A percentile compares a stretch with the other conserved stretches of the same genome.
Conservation (phyloP, 208 protist species). For the Leishmania guyanensis region DNA sequence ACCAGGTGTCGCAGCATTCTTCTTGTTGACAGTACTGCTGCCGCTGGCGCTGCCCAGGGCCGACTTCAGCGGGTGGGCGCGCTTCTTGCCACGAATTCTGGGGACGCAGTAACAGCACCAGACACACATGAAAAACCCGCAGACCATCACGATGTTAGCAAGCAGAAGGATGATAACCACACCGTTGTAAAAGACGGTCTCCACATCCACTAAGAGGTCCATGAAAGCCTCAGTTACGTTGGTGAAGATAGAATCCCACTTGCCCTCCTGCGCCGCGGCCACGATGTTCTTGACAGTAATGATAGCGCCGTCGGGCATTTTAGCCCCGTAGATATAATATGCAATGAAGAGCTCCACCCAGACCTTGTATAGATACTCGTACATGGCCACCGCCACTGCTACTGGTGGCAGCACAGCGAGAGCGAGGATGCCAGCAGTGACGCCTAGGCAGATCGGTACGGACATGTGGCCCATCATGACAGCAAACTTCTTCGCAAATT, state of each 20-base stretch:
- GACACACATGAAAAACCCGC: constrained; percentile 13
- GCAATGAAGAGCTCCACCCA: constrained; percentile 69
- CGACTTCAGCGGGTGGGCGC: neutral
- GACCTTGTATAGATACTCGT: constrained; percentile 58
- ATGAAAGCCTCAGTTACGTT: constrained; percentile 29
- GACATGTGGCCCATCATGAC: constrained; percentile 29
- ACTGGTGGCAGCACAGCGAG: constrained; percentile 45
- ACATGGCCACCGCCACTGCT: constrained; percentile 34
- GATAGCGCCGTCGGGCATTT: constrained; percentile 36
- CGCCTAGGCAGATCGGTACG: constrained; percentile 39
- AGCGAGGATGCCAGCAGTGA: constrained; percentile 27
- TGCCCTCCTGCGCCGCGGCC: constrained; percentile 17
- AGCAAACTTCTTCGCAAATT: constrained; percentile 19
- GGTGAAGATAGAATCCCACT: constrained; percentile 39
- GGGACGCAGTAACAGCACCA: constrained; percentile 29
- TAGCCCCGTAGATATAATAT: constrained; percentile 60
- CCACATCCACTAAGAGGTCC: constrained; percentile 27
- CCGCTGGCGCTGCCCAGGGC: neutral
- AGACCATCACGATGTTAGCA: constrained; percentile 28
- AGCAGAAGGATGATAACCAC: constrained; percentile 42
- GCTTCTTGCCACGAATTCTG: constrained; percentile 19
- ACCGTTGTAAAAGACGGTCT: constrained; percentile 55
- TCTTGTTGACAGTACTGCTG: constrained; percentile 13
- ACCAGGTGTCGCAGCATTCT: neutral
- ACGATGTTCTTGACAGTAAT: constrained; percentile 21